Evolutionary conservation across 2,329 filamentous ascomycete species (phyloP), one percentile per base, ranked within the genome.

Genomic region (Fusarium tupiense): DNA sequence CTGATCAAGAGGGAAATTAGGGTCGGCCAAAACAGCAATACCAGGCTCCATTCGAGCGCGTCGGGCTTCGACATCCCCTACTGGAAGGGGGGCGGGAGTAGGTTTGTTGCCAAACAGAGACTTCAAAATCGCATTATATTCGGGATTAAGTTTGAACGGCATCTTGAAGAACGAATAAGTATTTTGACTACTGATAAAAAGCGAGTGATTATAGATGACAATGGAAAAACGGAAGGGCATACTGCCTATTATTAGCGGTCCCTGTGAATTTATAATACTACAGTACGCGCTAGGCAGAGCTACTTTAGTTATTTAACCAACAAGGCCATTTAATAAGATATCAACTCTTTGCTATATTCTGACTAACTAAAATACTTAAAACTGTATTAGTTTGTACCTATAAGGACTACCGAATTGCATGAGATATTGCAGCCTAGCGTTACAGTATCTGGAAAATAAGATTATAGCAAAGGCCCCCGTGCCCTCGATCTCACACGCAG

Each of bases 381-480:
- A 33, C 26, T 33, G 1, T 33, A 33, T 13, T 33, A 33, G 31
- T 33, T 33, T 33, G 2, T 31, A 13, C 31, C 12, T 2, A 33
- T 1, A 13, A 4, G 4, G 4, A 31, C 1, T 2, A 31, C 11
- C 31, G 11, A 31, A 31, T 31, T n/a, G n/a, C n/a, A n/a, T n/a
- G n/a, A n/a, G n/a, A n/a, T n/a, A n/a, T n/a, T n/a, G n/a, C n/a
- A 22, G 13, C 13, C 24, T 22, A 16, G 26, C 44, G 24, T 22
- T 29, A 1, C 8, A 47, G 16, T 24, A 46, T 26, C 43, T 26
- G 11, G 5, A 47, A 16, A 29, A 22, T 6, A 2, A 4, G 20
- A 29, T 22, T 8, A 29, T 16, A n/a, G 22, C 40, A 43, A 43
- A 43, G 13, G 22, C 22, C 40, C 8, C 5, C 20, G 13, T 14